A percentile compares a stretch with the other conserved stretches of the same genome.
phyloP scores from a whole-genome alignment of 2,329 filamentous ascomycete species.

The Cercospora brassicicola region DNA sequence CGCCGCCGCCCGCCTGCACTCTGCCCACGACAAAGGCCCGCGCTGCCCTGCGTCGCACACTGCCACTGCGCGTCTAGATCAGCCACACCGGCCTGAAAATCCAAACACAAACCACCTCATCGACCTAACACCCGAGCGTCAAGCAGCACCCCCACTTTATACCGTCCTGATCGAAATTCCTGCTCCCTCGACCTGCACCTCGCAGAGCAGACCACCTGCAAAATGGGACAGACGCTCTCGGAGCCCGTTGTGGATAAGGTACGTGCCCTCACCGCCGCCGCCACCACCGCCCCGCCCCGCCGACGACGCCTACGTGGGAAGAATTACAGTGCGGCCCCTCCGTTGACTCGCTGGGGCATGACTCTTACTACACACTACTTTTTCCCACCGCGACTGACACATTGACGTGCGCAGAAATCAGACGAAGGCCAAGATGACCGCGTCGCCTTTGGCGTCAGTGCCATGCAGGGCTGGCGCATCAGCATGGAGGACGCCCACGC shows the following conservation, averaged over 20 bases:
- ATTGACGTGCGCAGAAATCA: constrained; percentile 65
- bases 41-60: neutral
- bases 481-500: constrained; percentile 99
- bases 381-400: neutral
- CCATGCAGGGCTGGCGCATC: constrained; percentile 99
- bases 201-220: neutral
- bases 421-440: constrained; percentile 88
- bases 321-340: neutral
- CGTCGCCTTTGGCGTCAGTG: constrained; percentile 88
- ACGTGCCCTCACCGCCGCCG: constrained; percentile 31
- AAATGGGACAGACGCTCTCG: constrained; percentile 98
- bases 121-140: neutral
- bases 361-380: neutral
- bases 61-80: neutral
- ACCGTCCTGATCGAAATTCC: constrained; percentile 3
- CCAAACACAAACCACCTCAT: neutral
- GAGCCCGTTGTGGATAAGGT: constrained; percentile 99
- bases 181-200: neutral
- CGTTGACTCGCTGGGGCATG: neutral
- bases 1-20: neutral
- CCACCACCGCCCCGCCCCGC: neutral
- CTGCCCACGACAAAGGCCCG: neutral
- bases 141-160: constrained; percentile 1
- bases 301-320: neutral
- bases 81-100: neutral